Evolutionary conservation across 2,329 filamentous ascomycete species (phyloP), one percentile per base, ranked within the genome.

Genomic region (Uncinocarpus reesii): DNA sequence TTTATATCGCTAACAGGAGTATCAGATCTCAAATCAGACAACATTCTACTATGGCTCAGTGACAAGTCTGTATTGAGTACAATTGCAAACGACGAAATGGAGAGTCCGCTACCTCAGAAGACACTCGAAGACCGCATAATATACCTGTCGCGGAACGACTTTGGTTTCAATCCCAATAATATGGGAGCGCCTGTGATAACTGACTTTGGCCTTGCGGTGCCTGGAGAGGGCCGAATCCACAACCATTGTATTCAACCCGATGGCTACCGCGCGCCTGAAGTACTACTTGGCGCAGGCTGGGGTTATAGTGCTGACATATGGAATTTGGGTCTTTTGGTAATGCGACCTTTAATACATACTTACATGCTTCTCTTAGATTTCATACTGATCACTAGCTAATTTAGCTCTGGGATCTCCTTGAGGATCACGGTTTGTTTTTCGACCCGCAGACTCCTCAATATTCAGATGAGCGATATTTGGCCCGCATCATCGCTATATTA

Each of bases 161-260:
- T 60, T 49, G 59, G 62, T 1, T 49, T 52, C 3, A 54, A 52
- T 1, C 49, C 54, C 18, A 55, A 52, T 0, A 52, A 52, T 8
- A 57, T 55, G 10, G 58, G 59, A 6, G 47, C 58, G 6, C 52
- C 58, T 48, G 55, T 58, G 47, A 60, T 67, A 46, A 57, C 57
- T n/a, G 62, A 67, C 47, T 65, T 66, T 52, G 63, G 61, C 34
- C 56, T 57, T 8, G 53, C 62, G 1, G 60, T 62, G 23, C 57
- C 43, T 26, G 64, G 62, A 23, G 56, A 64, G 47, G 55, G 61
- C 60, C 46, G 61, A 60, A 46, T 36, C 24, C 52, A 66, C 56
- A 52, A 72, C 65, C 57, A 70, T 57, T 52, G 68, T 62, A 58
- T 75, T 65, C 48, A 78, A 61, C 62, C 62, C 2, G 62, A 65